Base-by-base conservation (phyloP, 768 basidiomycete species). In the Tricholoma terreum region DNA sequence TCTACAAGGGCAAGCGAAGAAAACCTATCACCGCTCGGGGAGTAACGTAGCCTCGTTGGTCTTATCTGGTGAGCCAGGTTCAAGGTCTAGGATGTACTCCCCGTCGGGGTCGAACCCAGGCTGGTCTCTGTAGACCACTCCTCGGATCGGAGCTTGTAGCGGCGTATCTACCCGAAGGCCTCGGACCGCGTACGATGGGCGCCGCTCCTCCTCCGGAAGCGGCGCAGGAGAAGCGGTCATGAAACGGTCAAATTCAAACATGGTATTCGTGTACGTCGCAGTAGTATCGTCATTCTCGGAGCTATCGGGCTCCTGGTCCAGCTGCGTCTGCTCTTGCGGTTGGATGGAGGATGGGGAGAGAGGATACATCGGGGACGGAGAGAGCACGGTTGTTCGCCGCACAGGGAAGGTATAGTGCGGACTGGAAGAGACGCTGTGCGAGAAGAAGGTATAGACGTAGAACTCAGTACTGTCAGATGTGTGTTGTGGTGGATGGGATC, bases 401-500 rank as follows among this genome's bases (percentile, higher is more conserved):
- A 24, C 31, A 10, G 75, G 65, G 55, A 76, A 73, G 24, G 61
- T 57, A 50, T 68, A 72, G 17, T 65, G 60, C 2, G 73, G 75
- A 19, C 67, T 66, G 22, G 74, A 72, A 4, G 79, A 71, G 27
- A 81, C 80, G 7, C 76, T 70, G 46, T 72, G 62, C 10, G 77
- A 66, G 63, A 85, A 83, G 65, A 83, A 82, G 2, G 79, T 78
- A 54, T 80, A 80, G 50, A 78, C 65, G 43, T 67, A 66, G 62
- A 43, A 62, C 30, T 56, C 62, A 51, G 8, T 64, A 58, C 58
- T 65, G 45, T 53, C 55, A 61, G 45, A 62, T 5, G 61, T 30
- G 11, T 59, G 54, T 40, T 62, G 55, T 40, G 49, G 61, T 24
- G 34, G 17, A n/a, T 62, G 61, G 21, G 61, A 63, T 51, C 77